Percentiles rank a stretch among this genome's conserved stretches.
Evolutionary conservation across 495 filamentous ascomycete species (phyloP).

Genomic region (Podospora appendiculata): DNA sequence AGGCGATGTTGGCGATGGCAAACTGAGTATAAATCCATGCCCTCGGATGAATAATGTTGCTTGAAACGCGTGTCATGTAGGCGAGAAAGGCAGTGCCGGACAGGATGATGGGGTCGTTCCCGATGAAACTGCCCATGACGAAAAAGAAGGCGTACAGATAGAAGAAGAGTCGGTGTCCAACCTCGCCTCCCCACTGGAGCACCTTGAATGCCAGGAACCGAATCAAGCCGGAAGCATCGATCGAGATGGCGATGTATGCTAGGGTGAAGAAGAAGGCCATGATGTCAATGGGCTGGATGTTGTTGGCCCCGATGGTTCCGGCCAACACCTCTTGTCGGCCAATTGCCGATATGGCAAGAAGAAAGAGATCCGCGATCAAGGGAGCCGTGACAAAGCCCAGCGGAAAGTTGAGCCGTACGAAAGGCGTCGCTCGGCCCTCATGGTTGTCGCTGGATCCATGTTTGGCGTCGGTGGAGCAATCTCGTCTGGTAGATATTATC

Average conservation of each 20-base stretch:
- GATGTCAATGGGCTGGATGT: constrained; percentile 56
- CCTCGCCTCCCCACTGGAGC: constrained; percentile 52
- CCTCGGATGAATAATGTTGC: constrained; percentile 56
- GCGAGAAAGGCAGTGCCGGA: constrained; percentile 63
- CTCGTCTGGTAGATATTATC: constrained; percentile 38
- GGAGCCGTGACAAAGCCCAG: constrained; percentile 61
- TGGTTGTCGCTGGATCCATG: no score
- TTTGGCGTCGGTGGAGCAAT: neutral
- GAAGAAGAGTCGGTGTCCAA: constrained; percentile 55
- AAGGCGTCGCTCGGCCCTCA: constrained; percentile 6
- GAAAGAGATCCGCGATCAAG: constrained; percentile 56
- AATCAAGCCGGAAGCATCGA: constrained; percentile 62
- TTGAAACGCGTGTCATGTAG: constrained; percentile 63
- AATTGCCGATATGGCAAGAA: constrained; percentile 56
- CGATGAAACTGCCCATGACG: constrained; percentile 54
- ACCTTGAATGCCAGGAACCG: constrained; percentile 59
- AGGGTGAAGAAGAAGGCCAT: constrained; percentile 62
- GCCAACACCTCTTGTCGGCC: constrained; percentile 51
- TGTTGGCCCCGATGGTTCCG: constrained; percentile 51
- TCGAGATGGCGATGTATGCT: constrained; percentile 68
- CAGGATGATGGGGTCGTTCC: constrained; percentile 63
- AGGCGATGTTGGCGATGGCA: constrained; percentile 58
- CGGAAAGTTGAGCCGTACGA: constrained; percentile 44
- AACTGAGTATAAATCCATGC: constrained; percentile 67
- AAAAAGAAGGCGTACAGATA: constrained; percentile 65